Evolutionary conservation across 768 basidiomycete genomes (phyloP), one percentile per base, ranked within the genome.

Genomic region (Flagelloscypha sp.): DNA sequence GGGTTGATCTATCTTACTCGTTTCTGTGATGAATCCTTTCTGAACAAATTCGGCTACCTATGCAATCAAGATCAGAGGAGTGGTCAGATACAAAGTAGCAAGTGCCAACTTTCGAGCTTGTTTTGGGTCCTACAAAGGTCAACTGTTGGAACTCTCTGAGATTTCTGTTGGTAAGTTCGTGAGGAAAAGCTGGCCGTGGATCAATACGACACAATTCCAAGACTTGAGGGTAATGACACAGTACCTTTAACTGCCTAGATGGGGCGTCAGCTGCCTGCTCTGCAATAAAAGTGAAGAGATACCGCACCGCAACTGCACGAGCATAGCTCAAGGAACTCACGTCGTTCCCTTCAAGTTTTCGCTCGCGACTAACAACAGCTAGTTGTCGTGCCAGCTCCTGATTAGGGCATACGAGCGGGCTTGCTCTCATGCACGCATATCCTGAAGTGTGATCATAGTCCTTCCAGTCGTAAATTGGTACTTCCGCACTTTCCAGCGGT

Each of bases 281-380:
- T 6, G 33, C 18, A 33, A 7, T 6, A 20, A 10, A 30, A 21
- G 21, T 34, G 30, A 27, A 16, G 24, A 37, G n/a, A 24, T 27
- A 19, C 56, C 76, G 44, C 49, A 81, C 80, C n/a, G 76, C 66
- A 43, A 86, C 76, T 2, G 81, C 76, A 31, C 84, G 67, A 22
- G 76, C 66, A 44, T 89, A 90, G 41, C 76, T 77, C 31, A 89
- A 56, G 25, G 78, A 74, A 46, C 80, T 84, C 19, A 73, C 61
- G 15, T 68, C 63, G 33, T 83, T 69, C 9, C 80, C 77, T 49
- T 89, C 86, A 2, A 85, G 57, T 30, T 72, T 63, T 29, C 86
- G 65, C 17, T 66, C 61, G 23, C 61, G 66, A 12, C 70, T 67
- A 20, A 89, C 66, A 12, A 81, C 55, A 19, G 66, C 68, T 9